Evolutionary conservation across 2,329 filamentous ascomycete genomes (phyloP).

Genomic region (Talaromyces amestolkiae): DNA sequence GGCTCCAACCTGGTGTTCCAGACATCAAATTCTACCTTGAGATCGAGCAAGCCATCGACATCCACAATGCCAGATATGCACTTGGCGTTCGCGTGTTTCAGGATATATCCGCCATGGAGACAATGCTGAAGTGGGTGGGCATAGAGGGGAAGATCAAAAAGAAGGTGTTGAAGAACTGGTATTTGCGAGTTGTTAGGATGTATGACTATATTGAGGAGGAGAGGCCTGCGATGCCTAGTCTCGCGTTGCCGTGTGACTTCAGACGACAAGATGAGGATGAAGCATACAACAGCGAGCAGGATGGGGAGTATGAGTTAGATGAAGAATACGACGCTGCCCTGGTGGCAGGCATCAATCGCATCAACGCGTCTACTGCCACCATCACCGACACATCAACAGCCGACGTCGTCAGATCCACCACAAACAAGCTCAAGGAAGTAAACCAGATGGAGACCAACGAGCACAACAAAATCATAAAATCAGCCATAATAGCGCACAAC

Average conservation of each 20-base stretch:
- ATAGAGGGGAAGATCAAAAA: not conserved
- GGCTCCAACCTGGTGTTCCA: not conserved
- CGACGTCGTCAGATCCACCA: not conserved
- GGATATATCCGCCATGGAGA: not conserved
- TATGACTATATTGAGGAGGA: not conserved
- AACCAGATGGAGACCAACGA: not conserved
- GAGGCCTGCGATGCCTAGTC: not conserved
- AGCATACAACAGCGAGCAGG: not conserved
- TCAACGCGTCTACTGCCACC: not conserved
- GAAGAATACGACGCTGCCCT: not conserved
- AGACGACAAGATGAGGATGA: not conserved
- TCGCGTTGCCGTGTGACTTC: not conserved
- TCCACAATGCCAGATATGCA: not conserved
- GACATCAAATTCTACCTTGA: constrained; percentile 9
- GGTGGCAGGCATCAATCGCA: not conserved
- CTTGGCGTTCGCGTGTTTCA: constrained; percentile 1
- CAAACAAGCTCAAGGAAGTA: not conserved
- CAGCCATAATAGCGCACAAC: not conserved
- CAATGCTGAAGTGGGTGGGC: not conserved
- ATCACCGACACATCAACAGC: too few relatives aligned
- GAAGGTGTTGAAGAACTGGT: not conserved
- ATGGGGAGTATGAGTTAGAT: not conserved
- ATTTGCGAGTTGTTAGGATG: not conserved
- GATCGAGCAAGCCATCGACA: not conserved
- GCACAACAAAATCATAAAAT: not conserved